phyloP scores from a whole-genome alignment of 768 basidiomycete genomes.

The Tubosaeta sp. region DNA sequence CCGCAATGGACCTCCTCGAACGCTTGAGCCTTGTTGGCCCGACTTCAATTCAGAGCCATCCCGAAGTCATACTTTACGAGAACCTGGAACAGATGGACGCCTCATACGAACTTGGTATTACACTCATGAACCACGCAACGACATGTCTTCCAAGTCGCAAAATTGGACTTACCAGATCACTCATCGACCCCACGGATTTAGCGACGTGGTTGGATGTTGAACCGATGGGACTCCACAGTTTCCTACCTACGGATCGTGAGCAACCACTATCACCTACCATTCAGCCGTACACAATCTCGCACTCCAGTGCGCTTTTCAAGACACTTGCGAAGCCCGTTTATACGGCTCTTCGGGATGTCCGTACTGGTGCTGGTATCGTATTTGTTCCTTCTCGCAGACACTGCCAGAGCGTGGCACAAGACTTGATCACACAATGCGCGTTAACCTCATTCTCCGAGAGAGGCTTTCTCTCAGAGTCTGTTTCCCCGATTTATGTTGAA shows the following conservation, averaged over 20 bases:
- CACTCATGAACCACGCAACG: constrained; percentile 62
- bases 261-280: constrained; percentile 65
- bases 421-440: constrained; percentile 85
- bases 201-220: constrained; percentile 82
- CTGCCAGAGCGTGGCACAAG: constrained; percentile 67
- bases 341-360: constrained; percentile 54
- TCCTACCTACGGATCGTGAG: constrained; percentile 80
- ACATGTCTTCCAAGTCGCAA: constrained; percentile 62
- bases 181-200: constrained; percentile 77
- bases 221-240: constrained; percentile 59
- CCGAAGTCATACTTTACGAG: constrained; percentile 76
- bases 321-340: constrained; percentile 91
- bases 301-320: constrained; percentile 84
- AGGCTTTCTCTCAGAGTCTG: constrained; percentile 59
- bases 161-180: constrained; percentile 72
- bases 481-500: constrained; percentile 54
- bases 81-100: constrained; percentile 80
- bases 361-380: constrained; percentile 57
- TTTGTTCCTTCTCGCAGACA: constrained; percentile 87
- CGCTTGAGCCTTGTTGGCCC: constrained; percentile 35
- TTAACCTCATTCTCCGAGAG: constrained; percentile 63
- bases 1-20: constrained; percentile 48
- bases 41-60: constrained; percentile 27
- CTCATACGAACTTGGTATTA: constrained; percentile 77
- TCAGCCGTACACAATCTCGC: constrained; percentile 79